Evolutionary conservation across 768 basidiomycete species (phyloP), one percentile per base, ranked within the genome.

Genomic region (Kwoniella heveanensis): DNA sequence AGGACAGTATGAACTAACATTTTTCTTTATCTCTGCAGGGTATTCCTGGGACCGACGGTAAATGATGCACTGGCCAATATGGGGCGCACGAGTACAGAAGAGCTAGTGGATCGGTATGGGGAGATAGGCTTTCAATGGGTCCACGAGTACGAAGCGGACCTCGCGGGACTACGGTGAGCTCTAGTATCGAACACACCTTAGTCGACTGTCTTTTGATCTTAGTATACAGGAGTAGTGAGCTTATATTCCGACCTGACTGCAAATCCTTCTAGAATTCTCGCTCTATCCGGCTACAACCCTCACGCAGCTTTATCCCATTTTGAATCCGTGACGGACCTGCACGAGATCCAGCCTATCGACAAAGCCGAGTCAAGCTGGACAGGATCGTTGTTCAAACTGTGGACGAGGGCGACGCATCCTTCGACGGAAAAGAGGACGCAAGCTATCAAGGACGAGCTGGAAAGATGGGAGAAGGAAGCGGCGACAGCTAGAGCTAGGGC

Each of bases 91-190:
- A 88, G 90, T 1, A 87, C 88, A 12, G 77, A 79, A 26, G 77
- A 79, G 51, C 67, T 79, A 13, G 65, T 64, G 10, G 68, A 69
- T 50, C 71, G 74, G 36, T 72, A 73, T 50, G 86, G 87, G 1
- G 88, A 94, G 73, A 83, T 94, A 39, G 82, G 92, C 74, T 91
- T 88, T 50, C 90, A 86, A 63, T 82, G 87, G 62, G 85, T 85
- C 49, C 90, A 97, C 77, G 95, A 99, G 78, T 85, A 90, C 15
- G 95, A 99, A 77, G 95, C 93, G 15, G 93, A 97, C 75, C 81
- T 91, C 30, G 92, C 94, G 37, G 92, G 91, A 13, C 85, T 88
- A 7, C 84, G 91, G 90, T 90, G 65, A 57, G 83, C 13, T 32
- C 32, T 6, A 32, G 32, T 13, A n/a, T 72, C 39, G 39, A 44